phyloP scores from a whole-genome alignment of 345 rosid species.

The Heritiera fomes region DNA sequence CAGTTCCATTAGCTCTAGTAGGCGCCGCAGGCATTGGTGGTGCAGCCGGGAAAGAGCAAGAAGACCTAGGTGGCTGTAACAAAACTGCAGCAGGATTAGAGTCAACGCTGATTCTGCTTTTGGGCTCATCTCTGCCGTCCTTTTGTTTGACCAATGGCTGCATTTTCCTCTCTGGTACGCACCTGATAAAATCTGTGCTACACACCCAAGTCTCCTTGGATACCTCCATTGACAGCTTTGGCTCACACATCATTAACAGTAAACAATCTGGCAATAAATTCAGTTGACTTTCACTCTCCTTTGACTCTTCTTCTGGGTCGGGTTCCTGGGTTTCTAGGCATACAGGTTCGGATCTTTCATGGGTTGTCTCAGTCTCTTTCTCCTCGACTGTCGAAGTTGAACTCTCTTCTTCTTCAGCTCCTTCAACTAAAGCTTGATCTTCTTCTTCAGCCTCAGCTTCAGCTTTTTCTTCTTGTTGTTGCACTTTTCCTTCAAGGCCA shows the following conservation, averaged over 20 bases:
- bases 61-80: constrained; percentile 71
- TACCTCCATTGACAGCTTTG: constrained; percentile 97
- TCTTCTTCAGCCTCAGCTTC: not conserved
- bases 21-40: constrained; percentile 34
- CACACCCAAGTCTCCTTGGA: constrained; percentile 97
- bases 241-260: constrained; percentile 91
- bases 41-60: constrained; percentile 77
- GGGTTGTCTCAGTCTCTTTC: constrained; percentile 20
- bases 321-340: constrained; percentile 26
- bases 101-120: constrained; percentile 49
- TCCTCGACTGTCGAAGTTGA: constrained; percentile 14
- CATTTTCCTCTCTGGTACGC: constrained; percentile 54
- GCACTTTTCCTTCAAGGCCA: not conserved
- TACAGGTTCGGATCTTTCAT: constrained; percentile 40
- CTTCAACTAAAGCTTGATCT: not conserved
- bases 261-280: constrained; percentile 74
- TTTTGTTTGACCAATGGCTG: constrained; percentile 37
- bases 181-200: constrained; percentile 77
- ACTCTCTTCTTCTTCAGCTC: not conserved
- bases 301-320: constrained; percentile 43
- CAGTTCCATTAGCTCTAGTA: constrained; percentile 15
- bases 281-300: constrained; percentile 34
- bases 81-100: constrained; percentile 22
- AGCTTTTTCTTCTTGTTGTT: constrained; percentile 19
- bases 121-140: constrained; percentile 41